A percentile compares a stretch with the other conserved stretches of the same genome.
These are phyloP conservation scores for Datura wrightii DNA, from an alignment of 257 asterid species.

Conservation along the genomic window DNA sequence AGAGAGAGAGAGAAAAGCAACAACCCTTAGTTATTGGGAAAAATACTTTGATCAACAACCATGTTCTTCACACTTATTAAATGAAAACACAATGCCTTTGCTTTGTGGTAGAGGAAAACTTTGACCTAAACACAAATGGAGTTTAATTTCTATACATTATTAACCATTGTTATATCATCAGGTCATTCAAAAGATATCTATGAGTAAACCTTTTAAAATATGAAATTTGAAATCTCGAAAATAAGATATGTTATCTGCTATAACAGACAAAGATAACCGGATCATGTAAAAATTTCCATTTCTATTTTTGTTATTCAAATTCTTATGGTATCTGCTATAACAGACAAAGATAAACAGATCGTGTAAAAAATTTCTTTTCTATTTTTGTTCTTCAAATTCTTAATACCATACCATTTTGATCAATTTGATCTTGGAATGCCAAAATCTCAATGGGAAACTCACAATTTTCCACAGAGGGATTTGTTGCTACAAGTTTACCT, in stretches of 20 bases:
- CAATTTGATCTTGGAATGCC: background rate
- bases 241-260: background rate
- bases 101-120: background rate
- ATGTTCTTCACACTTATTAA: no score
- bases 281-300: no score
- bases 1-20: no score
- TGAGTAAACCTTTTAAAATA: no score
- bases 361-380: no score
- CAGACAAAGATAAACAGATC: no score
- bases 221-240: background rate
- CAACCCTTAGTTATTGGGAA: no score
- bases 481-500: conserved; percentile 39
- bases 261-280: background rate
- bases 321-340: no score
- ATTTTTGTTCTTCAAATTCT: background rate
- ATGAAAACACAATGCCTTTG: no score
- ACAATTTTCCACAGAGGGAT: conserved; percentile 43
- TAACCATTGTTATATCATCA: background rate
- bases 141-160: background rate
- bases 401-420: background rate
- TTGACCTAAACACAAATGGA: conserved; percentile 15
- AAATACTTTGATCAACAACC: no score
- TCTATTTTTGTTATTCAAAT: no score
- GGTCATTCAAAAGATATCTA: background rate
- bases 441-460: conserved; percentile 38